phyloP scores from a whole-genome alignment of 1,284 basidiomycete species.

The Ganoderma multipileum region DNA sequence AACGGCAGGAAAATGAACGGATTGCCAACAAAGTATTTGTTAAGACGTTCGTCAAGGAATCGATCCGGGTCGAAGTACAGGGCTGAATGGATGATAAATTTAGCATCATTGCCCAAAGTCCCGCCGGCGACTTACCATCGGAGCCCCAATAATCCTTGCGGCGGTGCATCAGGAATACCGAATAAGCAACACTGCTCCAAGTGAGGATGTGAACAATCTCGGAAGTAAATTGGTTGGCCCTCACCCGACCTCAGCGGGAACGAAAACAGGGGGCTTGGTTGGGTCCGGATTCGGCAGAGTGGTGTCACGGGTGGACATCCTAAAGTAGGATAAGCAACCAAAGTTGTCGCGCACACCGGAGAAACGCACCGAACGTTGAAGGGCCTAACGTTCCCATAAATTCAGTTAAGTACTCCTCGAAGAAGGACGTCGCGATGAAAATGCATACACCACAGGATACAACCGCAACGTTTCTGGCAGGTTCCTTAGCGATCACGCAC shows the following conservation, averaged over 20 bases:
- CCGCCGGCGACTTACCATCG: conserved; percentile 24
- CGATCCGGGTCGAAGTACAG: conserved; percentile 65
- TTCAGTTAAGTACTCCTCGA: not conserved
- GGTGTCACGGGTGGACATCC: conserved; percentile 30
- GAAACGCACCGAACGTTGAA: conserved; percentile 35
- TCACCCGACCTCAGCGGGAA: conserved; percentile 34
- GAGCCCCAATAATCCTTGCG: conserved; percentile 41
- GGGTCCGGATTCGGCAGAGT: conserved; percentile 33
- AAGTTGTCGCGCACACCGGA: not conserved
- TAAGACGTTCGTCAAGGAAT: conserved; percentile 59
- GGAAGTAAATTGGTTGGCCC: not conserved
- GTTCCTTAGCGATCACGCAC: not conserved
- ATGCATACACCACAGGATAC: conserved; percentile 39
- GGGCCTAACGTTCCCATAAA: conserved; percentile 27
- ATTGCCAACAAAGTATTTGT: conserved; percentile 57
- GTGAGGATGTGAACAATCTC: not conserved
- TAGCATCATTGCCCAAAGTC: not conserved
- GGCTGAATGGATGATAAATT: conserved; percentile 39
- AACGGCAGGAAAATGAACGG: conserved; percentile 69
- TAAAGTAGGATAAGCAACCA: not conserved
- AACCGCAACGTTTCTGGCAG: conserved; percentile 39
- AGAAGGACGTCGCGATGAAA: not conserved
- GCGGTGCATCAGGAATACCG: conserved; percentile 40
- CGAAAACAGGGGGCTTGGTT: conserved; percentile 33
- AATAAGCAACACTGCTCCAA: conserved; percentile 30